Percentiles rank a stretch among this genome's conserved stretches.
Conservation (phyloP, 805 yeast species). For the Hanseniaspora valbyensis region DNA sequence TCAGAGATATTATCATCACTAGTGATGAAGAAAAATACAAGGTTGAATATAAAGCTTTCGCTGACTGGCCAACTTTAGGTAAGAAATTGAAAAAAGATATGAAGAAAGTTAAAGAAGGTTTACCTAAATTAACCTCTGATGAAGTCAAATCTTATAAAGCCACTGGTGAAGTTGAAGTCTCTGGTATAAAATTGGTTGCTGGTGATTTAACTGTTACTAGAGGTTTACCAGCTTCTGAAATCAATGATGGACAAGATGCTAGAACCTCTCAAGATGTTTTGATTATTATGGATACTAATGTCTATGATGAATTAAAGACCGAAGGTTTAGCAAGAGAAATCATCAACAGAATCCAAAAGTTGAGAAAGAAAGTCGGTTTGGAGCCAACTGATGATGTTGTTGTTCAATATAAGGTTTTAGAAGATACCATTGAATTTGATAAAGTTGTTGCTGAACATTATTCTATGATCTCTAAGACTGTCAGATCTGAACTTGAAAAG, state of each 20-base stretch:
- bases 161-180: conserved; percentile 69
- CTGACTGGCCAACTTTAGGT: conserved; percentile 98
- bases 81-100: conserved; percentile 92
- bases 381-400: conserved; percentile 89
- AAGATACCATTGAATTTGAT: conserved; percentile 54
- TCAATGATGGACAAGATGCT: conserved; percentile 64
- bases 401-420: conserved; percentile 63
- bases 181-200: conserved; percentile 72
- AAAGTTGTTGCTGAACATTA: conserved; percentile 52
- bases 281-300: conserved; percentile 74
- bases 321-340: conserved; percentile 96
- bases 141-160: conserved; percentile 68
- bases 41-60: conserved; percentile 86
- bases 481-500: conserved; percentile 45
- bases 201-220: conserved; percentile 88
- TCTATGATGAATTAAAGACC: conserved; percentile 76
- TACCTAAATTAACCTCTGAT: conserved; percentile 68
- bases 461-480: conserved; percentile 62
- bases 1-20: conserved; percentile 77
- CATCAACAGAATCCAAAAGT: conserved; percentile 91
- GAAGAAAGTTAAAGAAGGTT: conserved; percentile 85
- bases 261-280: conserved; percentile 85
- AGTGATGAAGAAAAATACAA: conserved; percentile 84
- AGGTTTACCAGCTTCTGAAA: conserved; percentile 63
- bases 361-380: conserved; percentile 91